Base-by-base conservation (phyloP, 805 yeast species). In the Yamadazyma paraphyllophila region DNA sequence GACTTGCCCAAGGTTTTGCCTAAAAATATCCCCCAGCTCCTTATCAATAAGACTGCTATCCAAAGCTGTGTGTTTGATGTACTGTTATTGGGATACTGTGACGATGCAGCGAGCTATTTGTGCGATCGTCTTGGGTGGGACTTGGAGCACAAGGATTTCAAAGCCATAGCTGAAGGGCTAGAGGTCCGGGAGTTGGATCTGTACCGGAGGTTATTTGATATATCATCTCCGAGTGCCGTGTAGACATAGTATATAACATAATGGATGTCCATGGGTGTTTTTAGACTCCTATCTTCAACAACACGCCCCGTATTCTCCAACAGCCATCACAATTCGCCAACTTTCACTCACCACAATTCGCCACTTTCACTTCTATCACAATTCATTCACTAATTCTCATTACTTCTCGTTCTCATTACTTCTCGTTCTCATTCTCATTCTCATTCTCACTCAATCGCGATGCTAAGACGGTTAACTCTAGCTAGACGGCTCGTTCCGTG, bases 31-130 rank as follows among this genome's bases (percentile, higher is more conserved):
- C 77, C 76, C 1, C 71, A 69, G 43, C 53, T 72, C 5, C 49
- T 72, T 14, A 67, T 72, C 25, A 72, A 72, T 50, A 63, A 58
- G 46, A 74, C 69, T 49, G 64, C 67, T 4, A 61, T 72, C 20
- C 54, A 56, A 6, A 63, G 59, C 44, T 62, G 66, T 49, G 63
- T 60, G 50, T 71, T 72, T 47, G 75, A 72, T 54, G 65, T 71
- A 17, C 58, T 63, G 31, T 49, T 72, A 17, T 54, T 71, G 33
- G 77, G 76, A 2, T 60, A 59, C 48, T 69, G 75, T 51, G 77
- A 72, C 49, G 73, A 67, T 39, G 66, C 59, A 14, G 76, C 70
- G 3, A 55, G 62, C 31, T 69, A 62, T 49, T 43, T 71, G 16
- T 59, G 67, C 45, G 47, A 60, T 20, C 44, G 47, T 36, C 54